Conservation (phyloP, 2,329 filamentous ascomycete genomes). For the Hysterium pulicare region DNA sequence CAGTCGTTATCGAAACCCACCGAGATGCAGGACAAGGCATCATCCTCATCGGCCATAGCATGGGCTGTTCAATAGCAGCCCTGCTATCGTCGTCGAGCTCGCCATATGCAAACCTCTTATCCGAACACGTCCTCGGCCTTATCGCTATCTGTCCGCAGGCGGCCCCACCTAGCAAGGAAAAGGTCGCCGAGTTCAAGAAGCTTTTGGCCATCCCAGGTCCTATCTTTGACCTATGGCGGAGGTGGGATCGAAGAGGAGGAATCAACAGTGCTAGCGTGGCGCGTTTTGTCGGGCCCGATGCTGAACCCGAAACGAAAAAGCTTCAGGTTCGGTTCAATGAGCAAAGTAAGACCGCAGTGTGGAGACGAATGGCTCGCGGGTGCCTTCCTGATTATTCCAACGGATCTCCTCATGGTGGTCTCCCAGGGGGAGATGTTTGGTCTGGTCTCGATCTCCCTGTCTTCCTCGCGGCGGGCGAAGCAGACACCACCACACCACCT, state of each 20-base stretch:
- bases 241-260: constrained; percentile 77
- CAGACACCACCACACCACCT: constrained; percentile 72
- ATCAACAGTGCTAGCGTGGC: constrained; percentile 71
- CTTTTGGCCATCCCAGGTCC: constrained; percentile 67
- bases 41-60: constrained; percentile 81
- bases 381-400: constrained; percentile 59
- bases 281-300: constrained; percentile 68
- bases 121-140: constrained; percentile 67
- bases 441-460: constrained; percentile 67
- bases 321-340: constrained; percentile 74
- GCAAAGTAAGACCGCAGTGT: constrained; percentile 79
- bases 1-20: constrained; percentile 69
- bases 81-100: constrained; percentile 63
- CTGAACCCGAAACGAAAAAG: constrained; percentile 62
- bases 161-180: constrained; percentile 56
- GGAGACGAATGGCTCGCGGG: constrained; percentile 76
- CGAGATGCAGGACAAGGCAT: constrained; percentile 66
- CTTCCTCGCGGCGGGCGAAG: constrained; percentile 73
- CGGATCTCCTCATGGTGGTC: constrained; percentile 56
- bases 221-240: constrained; percentile 72
- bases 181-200: constrained; percentile 51
- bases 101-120: constrained; percentile 51
- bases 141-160: constrained; percentile 79
- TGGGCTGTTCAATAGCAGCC: constrained; percentile 78
- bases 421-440: constrained; percentile 72